A percentile compares a stretch with the other conserved stretches of the same genome.
Evolutionary conservation across 225 moss, liverwort and hornwort species (phyloP).

Genomic region (Sphagnum tenellum): DNA sequence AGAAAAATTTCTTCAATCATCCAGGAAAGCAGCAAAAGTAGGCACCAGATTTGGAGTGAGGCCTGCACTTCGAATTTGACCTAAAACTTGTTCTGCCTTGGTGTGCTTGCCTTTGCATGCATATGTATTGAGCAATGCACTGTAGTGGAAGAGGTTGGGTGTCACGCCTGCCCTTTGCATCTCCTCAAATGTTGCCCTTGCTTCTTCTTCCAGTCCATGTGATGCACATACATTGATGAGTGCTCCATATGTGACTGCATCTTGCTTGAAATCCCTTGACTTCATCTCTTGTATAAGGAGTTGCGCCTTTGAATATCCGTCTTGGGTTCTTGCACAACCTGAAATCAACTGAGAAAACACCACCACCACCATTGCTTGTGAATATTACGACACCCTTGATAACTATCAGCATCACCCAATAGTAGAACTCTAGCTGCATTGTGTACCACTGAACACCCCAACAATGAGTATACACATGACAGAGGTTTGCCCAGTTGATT

Average conservation of each 20-base stretch:
- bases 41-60: constrained; percentile 67
- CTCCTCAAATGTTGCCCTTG: constrained; percentile 49
- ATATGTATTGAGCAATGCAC: constrained; percentile 65
- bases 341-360: constrained; percentile 43
- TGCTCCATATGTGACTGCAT: constrained; percentile 65
- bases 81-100: constrained; percentile 50
- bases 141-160: constrained; percentile 77
- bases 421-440: too few species aligned
- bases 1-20: not conserved
- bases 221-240: constrained; percentile 71
- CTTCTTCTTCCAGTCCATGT: constrained; percentile 65
- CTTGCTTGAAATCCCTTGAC: constrained; percentile 29
- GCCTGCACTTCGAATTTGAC: constrained; percentile 43
- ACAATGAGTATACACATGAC: too few species aligned
- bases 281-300: constrained; percentile 50
- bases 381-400: too few species aligned
- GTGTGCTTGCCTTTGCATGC: constrained; percentile 56
- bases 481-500: too few species aligned
- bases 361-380: too few species aligned
- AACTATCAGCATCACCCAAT: too few species aligned
- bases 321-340: constrained; percentile 67
- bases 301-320: constrained; percentile 52
- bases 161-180: constrained; percentile 55
- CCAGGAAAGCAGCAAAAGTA: not conserved
- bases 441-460: too few species aligned